Base-by-base conservation (phyloP, 306 rosid genomes). In the Dryas octopetala region DNA sequence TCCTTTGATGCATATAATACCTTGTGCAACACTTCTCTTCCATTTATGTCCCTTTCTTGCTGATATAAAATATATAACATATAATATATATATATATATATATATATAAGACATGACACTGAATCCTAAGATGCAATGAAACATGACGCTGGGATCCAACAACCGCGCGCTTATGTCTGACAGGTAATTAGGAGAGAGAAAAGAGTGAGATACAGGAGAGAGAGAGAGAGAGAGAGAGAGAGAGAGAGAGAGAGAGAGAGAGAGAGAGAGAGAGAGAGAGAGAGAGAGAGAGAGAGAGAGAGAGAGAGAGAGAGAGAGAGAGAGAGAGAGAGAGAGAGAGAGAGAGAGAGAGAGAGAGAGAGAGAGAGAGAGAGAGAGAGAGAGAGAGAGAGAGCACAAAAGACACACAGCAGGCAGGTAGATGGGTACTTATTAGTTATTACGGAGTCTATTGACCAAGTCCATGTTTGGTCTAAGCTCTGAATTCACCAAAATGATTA, bases 111-210 rank as follows among this genome's bases (percentile, higher is more conserved):
- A 76, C 72, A 73, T 79, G 59, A 5, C 85, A 62, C 82, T 17
- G 12, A 45, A 74, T 16, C 5, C 62, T 41, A 74, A 65, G 48
- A 45, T 44, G 68, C 41, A 62, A 70, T 7, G 55, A 74, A 78
- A 16, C 63, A 62, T 46, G 64, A 63, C 78, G 57, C 68, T 82
- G 80, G 85, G 85, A 79, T 82, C 85, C 85, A 68, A 47, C 76
- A 70, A 60, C 72, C n/a, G 78, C 71, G 64, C 80, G 73, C 71
- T 48, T 74, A 49, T 78, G 62, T 68, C 45, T 47, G 44, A 38
- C 68, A 69, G 57, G 54, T 38, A 1, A 46, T 10, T 2, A 13
- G 55, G 51, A 47, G 86, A 40, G 49, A 63, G 26, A 55, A 55
- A 62, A 15, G 23, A 23, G 23, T 23, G 23, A 23, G 23, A 23